phyloP scores from a whole-genome alignment of 768 basidiomycete genomes.

The Pisolithus albus region DNA sequence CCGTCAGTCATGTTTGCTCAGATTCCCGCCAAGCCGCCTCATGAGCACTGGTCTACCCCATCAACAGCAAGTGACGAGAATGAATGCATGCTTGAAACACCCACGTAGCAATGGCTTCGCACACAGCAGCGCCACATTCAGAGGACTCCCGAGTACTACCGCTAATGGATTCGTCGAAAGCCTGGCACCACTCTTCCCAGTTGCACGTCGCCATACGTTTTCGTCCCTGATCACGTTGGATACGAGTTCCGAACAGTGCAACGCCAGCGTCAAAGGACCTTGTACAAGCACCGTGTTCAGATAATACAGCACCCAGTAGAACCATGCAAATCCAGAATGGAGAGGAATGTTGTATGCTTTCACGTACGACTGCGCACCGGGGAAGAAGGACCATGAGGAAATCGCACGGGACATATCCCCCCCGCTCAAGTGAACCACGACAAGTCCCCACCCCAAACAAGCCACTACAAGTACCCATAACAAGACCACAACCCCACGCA shows the following conservation, averaged over 20 bases:
- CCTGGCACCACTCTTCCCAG: constrained; percentile 10
- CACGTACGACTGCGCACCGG: constrained; percentile 11
- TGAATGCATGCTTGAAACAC: constrained; percentile 1
- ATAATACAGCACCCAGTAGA: constrained; percentile 21
- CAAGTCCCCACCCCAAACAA: constrained; percentile 19
- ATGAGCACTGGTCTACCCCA: background rate
- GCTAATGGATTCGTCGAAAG: constrained; percentile 16
- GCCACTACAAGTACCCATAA: constrained; percentile 19
- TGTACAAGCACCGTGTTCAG: constrained; percentile 21
- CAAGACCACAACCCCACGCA: constrained; percentile 16
- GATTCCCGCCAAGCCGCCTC: too few species aligned
- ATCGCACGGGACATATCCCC: constrained; percentile 1
- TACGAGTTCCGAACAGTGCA: constrained; percentile 24
- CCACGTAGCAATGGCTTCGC: constrained; percentile 23
- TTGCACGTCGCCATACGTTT: constrained; percentile 20
- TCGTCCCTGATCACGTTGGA: constrained; percentile 26
- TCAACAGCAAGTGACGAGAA: background rate
- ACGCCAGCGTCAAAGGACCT: constrained; percentile 22
- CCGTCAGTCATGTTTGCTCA: background rate
- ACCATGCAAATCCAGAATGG: constrained; percentile 8
- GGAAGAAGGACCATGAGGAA: constrained; percentile 23
- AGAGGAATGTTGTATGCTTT: constrained; percentile 20
- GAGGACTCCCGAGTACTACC: constrained; percentile 13
- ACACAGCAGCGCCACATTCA: constrained; percentile 11
- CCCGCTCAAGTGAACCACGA: constrained; percentile 5